Evolutionary conservation across 441 rosid genomes (phyloP), one percentile per base, ranked within the genome.

Genomic region (Arabidopsis lyrata): DNA sequence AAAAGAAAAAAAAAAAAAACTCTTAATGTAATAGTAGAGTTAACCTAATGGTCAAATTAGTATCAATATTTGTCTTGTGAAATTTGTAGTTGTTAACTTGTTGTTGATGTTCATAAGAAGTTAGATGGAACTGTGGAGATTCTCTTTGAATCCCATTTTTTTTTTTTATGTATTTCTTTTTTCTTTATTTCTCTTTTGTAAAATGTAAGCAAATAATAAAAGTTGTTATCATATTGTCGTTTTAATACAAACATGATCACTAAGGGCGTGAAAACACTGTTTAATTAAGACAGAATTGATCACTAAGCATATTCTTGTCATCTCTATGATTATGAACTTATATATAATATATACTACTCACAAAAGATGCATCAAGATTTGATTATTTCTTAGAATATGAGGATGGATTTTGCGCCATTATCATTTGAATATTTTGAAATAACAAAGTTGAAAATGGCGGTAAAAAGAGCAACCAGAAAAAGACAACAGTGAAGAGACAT

Each of bases 141-240:
- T 63, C 38, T 73, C 22, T 67, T 52, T n/a, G n/a, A n/a, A n/a
- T 15, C 8, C 2, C 35, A 61, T 18, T 18, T 18, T 18, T n/a
- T n/a, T n/a, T n/a, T n/a, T n/a, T n/a, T n/a, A n/a, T n/a, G n/a
- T 39, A 2, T 24, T 16, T 15, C 2, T 18, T 9, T 12, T 10
- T 31, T 12, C 0, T 34, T 34, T 38, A 22, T 29, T 15, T 56
- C 1, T 56, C 45, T 41, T 34, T 63, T 68, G 38, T 63, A 27
- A 27, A 70, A 5, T 69, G 70, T 50, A 76, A 64, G 34, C 67
- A 41, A 56, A 31, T 48, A 27, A 70, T 58, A 58, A 70, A 71
- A 77, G 63, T 58, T 50, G 80, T 71, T 42, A 77, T 71, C 68
- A 77, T 77, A 34, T 71, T 71, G 77, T 77, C 76, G 68, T 65